These are phyloP conservation scores for Nemania sp. DNA, from an alignment of 2,329 filamentous ascomycete species.

Conservation along the genomic window DNA sequence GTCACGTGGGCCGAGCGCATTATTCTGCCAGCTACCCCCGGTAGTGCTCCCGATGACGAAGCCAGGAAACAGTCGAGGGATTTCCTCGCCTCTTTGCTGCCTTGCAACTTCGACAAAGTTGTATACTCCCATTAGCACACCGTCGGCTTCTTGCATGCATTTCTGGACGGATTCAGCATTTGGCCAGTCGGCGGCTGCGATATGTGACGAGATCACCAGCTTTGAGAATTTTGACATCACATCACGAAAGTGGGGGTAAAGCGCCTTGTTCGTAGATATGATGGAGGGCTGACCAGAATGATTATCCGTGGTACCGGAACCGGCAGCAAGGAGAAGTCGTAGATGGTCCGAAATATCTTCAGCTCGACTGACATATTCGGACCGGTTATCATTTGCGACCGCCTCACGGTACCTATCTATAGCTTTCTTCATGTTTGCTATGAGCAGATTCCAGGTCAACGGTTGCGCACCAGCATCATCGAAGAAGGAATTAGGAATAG, in stretches of 20 bases:
- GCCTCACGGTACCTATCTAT: slow-evolving; percentile 89
- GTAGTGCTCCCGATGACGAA: slow-evolving; percentile 85
- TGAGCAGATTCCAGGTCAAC: slow-evolving; percentile 85
- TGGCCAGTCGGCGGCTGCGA: slow-evolving; percentile 94
- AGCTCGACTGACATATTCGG: slow-evolving; percentile 91
- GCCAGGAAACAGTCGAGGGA: slow-evolving; percentile 88
- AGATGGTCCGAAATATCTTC: slow-evolving; percentile 98
- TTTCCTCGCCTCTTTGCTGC: slow-evolving; percentile 90
- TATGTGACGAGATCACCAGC: slow-evolving; percentile 94
- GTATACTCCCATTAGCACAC: slow-evolving; percentile 89
- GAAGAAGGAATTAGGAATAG: slow-evolving; percentile 81
- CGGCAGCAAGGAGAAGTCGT: slow-evolving; percentile 88
- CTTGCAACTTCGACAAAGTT: slow-evolving; percentile 95
- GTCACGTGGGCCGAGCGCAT: slow-evolving; percentile 67
- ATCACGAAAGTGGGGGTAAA: slow-evolving; percentile 96
- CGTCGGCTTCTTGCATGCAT: slow-evolving; percentile 95
- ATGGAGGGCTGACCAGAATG: slow-evolving; percentile 99
- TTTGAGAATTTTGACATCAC: slow-evolving; percentile 99
- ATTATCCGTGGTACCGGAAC: slow-evolving; percentile 96
- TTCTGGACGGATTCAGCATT: slow-evolving; percentile 93
- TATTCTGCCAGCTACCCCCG: slow-evolving; percentile 87
- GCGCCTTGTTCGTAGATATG: slow-evolving; percentile 94
- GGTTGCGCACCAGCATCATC: slow-evolving; percentile 82
- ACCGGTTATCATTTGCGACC: slow-evolving; percentile 80
- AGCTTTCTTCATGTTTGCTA: slow-evolving; percentile 90